Conservation (phyloP, 257 asterid genomes). For the Datura wrightii region DNA sequence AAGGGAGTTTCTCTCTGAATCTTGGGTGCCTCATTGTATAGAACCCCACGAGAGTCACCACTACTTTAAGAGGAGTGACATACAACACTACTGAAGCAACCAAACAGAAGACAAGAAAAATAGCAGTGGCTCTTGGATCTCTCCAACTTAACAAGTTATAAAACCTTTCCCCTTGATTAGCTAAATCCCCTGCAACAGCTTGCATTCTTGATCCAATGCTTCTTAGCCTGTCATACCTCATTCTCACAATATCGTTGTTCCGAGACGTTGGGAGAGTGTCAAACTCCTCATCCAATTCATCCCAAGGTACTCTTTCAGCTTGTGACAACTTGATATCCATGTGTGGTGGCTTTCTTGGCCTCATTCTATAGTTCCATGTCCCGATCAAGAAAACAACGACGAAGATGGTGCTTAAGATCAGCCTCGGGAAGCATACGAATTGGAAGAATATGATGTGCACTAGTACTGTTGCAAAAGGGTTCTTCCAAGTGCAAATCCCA, state of each 20-base stretch:
- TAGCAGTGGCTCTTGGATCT: conserved; percentile 81
- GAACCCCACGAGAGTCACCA: conserved; percentile 50
- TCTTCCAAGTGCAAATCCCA: conserved; percentile 61
- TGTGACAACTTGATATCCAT: conserved; percentile 80
- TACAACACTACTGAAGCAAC: conserved; percentile 54
- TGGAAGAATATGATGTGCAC: conserved; percentile 61
- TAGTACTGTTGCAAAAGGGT: conserved; percentile 54
- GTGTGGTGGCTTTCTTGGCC: conserved; percentile 85
- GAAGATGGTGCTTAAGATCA: conserved; percentile 57
- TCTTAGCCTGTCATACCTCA: conserved; percentile 81
- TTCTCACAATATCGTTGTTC: conserved; percentile 52
- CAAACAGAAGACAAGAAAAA: conserved; percentile 71
- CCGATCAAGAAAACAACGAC: conserved; percentile 62
- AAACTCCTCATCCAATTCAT: conserved; percentile 84
- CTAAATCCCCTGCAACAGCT: conserved; percentile 73
- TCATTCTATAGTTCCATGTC: conserved; percentile 55
- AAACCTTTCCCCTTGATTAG: conserved; percentile 84
- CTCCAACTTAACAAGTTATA: conserved; percentile 77
- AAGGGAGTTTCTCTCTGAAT: conserved; percentile 64
- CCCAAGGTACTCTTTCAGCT: conserved; percentile 64
- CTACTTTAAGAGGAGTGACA: conserved; percentile 52
- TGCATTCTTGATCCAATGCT: conserved; percentile 73
- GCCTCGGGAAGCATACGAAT: conserved; percentile 63
- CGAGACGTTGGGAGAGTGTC: conserved; percentile 73
- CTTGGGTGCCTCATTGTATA: conserved; percentile 83